These are phyloP conservation scores for Acer yangbiense DNA, from an alignment of 345 rosid species.

Conservation along the genomic window DNA sequence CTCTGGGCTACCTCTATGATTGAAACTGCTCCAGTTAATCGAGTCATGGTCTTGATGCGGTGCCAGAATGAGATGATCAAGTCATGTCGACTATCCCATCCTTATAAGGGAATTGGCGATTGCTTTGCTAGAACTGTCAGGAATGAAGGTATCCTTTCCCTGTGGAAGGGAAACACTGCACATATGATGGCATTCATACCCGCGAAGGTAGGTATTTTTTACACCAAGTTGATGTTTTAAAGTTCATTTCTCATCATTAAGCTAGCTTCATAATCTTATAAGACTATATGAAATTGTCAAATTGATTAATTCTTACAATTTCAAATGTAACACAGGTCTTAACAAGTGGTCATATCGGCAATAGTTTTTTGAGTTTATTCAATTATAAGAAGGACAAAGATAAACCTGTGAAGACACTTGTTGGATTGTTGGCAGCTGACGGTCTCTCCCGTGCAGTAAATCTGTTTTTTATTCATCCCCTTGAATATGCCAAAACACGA, in stretches of 20 bases:
- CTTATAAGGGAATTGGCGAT: conserved; percentile 32
- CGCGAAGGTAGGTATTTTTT: neutral
- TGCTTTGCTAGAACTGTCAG: conserved; percentile 28
- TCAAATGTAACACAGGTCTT: too few species aligned
- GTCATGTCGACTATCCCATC: conserved; percentile 23
- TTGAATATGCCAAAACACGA: neutral
- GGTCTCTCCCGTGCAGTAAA: neutral
- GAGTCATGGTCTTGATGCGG: conserved; percentile 27
- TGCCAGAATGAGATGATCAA: conserved; percentile 34
- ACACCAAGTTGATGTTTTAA: neutral
- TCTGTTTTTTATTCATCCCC: neutral
- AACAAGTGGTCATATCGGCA: neutral
- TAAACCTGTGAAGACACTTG: neutral
- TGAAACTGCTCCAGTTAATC: conserved; percentile 27
- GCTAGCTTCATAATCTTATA: neutral
- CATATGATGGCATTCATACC: neutral
- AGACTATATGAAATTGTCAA: too few species aligned
- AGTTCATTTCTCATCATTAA: too few species aligned
- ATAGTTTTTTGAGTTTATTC: neutral
- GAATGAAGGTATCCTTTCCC: conserved; percentile 26
- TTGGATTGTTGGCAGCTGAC: too few species aligned
- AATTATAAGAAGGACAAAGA: neutral
- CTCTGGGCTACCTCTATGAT: neutral
- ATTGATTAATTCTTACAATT: too few species aligned
- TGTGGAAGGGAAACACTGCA: conserved; percentile 36